These are phyloP conservation scores for Spathaspora boniae DNA, from an alignment of 805 yeast species.

Conservation along the genomic window DNA sequence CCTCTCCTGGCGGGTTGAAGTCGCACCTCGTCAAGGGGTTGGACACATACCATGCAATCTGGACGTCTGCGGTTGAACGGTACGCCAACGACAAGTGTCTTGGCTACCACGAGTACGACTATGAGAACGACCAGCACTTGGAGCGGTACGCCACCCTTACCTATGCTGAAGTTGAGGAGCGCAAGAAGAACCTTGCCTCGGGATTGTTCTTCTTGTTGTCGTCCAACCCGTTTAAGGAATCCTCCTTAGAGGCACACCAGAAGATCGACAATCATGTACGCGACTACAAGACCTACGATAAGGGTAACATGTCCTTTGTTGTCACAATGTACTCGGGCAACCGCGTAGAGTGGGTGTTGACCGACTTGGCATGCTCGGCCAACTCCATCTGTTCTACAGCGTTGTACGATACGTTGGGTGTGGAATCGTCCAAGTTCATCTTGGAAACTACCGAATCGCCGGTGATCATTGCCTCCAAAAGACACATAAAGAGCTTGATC, in stretches of 20 bases:
- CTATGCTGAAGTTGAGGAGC: conserved; percentile 38
- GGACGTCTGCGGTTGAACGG: conserved; percentile 21
- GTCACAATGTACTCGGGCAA: conserved; percentile 57
- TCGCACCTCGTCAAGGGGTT: conserved; percentile 28
- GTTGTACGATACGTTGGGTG: conserved; percentile 39
- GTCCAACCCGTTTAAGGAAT: conserved; percentile 19
- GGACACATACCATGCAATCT: conserved; percentile 35
- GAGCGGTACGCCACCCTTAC: conserved; percentile 42
- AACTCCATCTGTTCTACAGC: conserved; percentile 34
- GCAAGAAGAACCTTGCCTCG: conserved; percentile 50
- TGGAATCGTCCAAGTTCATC: conserved; percentile 60
- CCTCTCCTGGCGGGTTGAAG: conserved; percentile 21
- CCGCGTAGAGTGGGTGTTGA: conserved; percentile 67
- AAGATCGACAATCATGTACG: conserved; percentile 25
- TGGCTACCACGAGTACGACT: conserved; percentile 34
- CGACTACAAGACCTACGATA: conserved; percentile 25
- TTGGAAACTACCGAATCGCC: conserved; percentile 61
- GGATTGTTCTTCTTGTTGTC: conserved; percentile 42
- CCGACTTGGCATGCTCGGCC: conserved; percentile 66
- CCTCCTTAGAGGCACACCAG: conserved; percentile 22
- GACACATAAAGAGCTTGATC: conserved; percentile 25
- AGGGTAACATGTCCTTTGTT: conserved; percentile 33
- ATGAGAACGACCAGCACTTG: conserved; percentile 24
- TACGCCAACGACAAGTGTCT: conserved; percentile 30
- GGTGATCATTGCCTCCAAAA: conserved; percentile 33